Percentiles rank a stretch among this genome's conserved stretches.
These are phyloP conservation scores for Plasmodium malariae DNA, from an alignment of 169 alveolate genomes.

Conservation along the genomic window DNA sequence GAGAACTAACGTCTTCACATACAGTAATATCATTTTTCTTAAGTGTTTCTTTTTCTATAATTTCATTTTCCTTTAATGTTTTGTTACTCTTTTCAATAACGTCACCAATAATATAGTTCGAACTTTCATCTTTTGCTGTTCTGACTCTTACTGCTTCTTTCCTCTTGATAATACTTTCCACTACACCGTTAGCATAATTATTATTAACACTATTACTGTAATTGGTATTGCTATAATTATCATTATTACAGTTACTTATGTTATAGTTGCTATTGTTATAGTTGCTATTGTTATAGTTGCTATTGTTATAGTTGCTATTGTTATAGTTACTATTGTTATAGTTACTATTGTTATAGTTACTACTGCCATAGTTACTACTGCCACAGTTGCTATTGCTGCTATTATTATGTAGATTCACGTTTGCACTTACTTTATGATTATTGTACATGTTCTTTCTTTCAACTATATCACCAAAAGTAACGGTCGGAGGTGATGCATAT, in stretches of 20 bases:
- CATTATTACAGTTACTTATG: not conserved
- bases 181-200: not conserved
- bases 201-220: not conserved
- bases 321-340: too few species aligned
- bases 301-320: too few species aligned
- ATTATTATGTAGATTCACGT: not conserved
- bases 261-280: not conserved
- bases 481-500: not conserved
- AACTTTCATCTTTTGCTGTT: constrained; percentile 8
- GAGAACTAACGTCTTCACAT: constrained; percentile 51
- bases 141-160: not conserved
- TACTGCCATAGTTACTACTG: not conserved
- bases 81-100: not conserved
- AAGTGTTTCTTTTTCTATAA: constrained; percentile 16
- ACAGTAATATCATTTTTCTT: constrained; percentile 23
- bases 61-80: constrained; percentile 1
- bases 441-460: too few species aligned
- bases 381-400: not conserved
- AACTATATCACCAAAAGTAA: not conserved
- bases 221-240: not conserved
- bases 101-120: not conserved
- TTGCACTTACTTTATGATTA: too few species aligned
- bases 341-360: not conserved
- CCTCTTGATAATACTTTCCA: not conserved
- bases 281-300: not conserved